Conservation (phyloP, 2,329 filamentous ascomycete genomes). For the Teratosphaeria viscida region DNA sequence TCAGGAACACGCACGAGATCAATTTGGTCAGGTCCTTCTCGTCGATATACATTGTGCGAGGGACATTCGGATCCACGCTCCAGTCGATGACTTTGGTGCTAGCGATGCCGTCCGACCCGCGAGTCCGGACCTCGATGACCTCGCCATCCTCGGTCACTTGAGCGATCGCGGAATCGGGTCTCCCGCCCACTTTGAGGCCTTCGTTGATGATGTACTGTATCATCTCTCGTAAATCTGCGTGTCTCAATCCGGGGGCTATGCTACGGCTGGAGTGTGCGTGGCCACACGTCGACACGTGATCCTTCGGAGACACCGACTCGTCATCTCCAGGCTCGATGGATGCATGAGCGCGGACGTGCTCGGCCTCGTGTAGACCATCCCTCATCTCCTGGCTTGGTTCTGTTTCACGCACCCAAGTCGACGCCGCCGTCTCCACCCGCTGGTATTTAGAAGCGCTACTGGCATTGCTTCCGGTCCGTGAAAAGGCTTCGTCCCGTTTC, state of each 20-base stretch:
- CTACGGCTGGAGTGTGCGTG: slow-evolving; percentile 16
- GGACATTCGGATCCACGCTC: slow-evolving; percentile 41
- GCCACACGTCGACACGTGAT: background rate
- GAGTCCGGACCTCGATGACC: slow-evolving; percentile 37
- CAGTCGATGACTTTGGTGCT: slow-evolving; percentile 41
- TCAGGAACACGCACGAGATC: slow-evolving; percentile 53
- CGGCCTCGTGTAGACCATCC: slow-evolving; percentile 20
- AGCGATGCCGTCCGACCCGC: slow-evolving; percentile 33
- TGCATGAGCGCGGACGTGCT: slow-evolving; percentile 12
- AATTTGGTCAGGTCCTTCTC: slow-evolving; percentile 54
- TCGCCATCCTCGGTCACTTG: slow-evolving; percentile 38
- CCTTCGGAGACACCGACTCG: background rate
- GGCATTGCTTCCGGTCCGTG: slow-evolving; percentile 13
- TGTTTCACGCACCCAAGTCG: slow-evolving; percentile 8
- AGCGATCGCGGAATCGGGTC: slow-evolving; percentile 42
- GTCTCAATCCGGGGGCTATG: slow-evolving; percentile 37
- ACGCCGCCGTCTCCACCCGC: slow-evolving; percentile 9
- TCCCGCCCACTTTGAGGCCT: slow-evolving; percentile 41
- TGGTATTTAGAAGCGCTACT: slow-evolving; percentile 16
- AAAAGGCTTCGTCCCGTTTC: slow-evolving; percentile 29
- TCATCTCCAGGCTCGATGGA: slow-evolving; percentile 2
- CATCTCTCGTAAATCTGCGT: slow-evolving; percentile 39
- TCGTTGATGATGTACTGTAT: slow-evolving; percentile 44
- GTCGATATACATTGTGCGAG: slow-evolving; percentile 47
- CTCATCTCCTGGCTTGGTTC: slow-evolving; percentile 18